Conservation (phyloP, 495 filamentous ascomycete species). For the Sporormia fimetaria region DNA sequence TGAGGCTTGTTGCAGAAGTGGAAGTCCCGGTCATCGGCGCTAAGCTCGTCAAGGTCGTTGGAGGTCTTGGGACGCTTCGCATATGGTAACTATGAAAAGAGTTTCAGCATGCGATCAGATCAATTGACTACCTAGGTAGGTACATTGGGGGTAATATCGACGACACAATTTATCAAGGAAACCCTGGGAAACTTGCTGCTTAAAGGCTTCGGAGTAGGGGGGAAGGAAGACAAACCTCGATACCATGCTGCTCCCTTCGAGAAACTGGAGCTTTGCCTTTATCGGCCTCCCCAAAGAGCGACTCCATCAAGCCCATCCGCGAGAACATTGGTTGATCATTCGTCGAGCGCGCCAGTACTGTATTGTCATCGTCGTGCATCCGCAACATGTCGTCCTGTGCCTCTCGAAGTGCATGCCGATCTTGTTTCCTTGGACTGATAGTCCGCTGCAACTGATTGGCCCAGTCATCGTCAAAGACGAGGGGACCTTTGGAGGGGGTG, state of each 20-base stretch:
- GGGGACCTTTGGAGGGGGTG: conserved; percentile 34
- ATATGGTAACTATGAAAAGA: conserved; percentile 70
- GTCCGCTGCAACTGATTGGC: conserved; percentile 82
- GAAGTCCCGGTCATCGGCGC: conserved; percentile 45
- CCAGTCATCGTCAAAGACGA: conserved; percentile 58
- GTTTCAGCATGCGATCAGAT: conserved; percentile 37
- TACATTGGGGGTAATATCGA: conserved; percentile 45
- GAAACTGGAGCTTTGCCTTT: conserved; percentile 37
- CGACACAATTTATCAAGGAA: conserved; percentile 26
- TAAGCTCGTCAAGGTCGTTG: conserved; percentile 48
- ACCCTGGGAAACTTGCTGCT: conserved; percentile 31
- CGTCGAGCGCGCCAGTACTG: conserved; percentile 12
- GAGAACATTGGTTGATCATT: conserved; percentile 50
- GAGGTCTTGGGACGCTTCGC: conserved; percentile 59
- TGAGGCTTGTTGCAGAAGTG: conserved; percentile 59
- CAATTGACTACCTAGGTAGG: conserved; percentile 37
- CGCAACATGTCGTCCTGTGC: conserved; percentile 46
- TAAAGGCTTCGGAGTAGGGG: conserved; percentile 29
- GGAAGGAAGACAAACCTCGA: conserved; percentile 57
- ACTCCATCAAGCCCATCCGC: conserved; percentile 87
- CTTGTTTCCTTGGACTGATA: conserved; percentile 78
- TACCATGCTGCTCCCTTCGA: conserved; percentile 46
- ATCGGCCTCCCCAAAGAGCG: conserved; percentile 52
- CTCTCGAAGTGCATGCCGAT: conserved; percentile 55
- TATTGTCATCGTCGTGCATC: conserved; percentile 31